phyloP scores from a whole-genome alignment of 2,329 filamentous ascomycete genomes.

The Botrytis elliptica region DNA sequence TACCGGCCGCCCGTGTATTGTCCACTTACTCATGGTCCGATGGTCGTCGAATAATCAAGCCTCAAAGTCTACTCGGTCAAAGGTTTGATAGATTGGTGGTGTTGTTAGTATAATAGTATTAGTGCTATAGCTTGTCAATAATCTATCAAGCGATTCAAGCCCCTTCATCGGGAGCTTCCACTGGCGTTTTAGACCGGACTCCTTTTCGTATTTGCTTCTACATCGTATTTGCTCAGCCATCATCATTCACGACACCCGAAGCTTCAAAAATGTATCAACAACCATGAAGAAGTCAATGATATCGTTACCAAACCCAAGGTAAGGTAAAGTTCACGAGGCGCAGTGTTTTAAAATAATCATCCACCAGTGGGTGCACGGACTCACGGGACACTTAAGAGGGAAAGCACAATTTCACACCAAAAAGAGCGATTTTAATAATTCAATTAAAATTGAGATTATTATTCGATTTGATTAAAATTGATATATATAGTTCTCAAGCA shows the following conservation, averaged over 20 bases:
- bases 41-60: background rate
- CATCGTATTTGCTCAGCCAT: conserved; percentile 1
- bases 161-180: background rate
- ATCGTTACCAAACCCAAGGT: background rate
- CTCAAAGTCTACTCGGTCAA: background rate
- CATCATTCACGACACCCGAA: background rate
- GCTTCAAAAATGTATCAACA: conserved; percentile 4
- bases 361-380: too few species aligned
- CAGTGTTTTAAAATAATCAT: background rate
- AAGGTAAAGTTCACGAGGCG: background rate
- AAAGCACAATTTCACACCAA: too few species aligned
- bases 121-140: background rate
- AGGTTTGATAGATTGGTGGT: background rate
- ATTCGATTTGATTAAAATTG: too few species aligned
- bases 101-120: background rate
- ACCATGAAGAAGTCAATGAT: background rate
- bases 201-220: background rate
- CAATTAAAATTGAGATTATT: too few species aligned
- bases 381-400: too few species aligned
- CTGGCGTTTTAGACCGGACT: background rate
- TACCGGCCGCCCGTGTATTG: background rate
- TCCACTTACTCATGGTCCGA: background rate
- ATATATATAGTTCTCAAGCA: too few species aligned
- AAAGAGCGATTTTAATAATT: too few species aligned
- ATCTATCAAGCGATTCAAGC: conserved; percentile 2